Evolutionary conservation across 1,139 yeast species (phyloP), one percentile per base, ranked within the genome.

Genomic region (Hyphopichia burtonii): DNA sequence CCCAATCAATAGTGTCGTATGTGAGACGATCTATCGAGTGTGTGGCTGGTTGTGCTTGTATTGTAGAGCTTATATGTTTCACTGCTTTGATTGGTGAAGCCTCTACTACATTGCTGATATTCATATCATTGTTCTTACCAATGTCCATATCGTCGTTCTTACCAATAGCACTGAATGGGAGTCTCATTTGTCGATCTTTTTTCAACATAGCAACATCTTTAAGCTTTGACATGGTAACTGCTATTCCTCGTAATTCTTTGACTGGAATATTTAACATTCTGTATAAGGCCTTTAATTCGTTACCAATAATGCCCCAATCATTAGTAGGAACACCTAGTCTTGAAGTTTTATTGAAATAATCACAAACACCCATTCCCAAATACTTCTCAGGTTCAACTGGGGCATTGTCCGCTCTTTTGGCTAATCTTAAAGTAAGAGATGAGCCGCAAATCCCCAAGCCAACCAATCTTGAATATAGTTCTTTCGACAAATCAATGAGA

Each of bases 281-380:
- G 47, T 78, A 77, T 20, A 86, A 56, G 7, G 79, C 70, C 49
- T 81, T 79, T 11, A 83, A 61, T 53, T 84, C 89, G 3, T 82
- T 71, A 0, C 83, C 78, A 2, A 91, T 62, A 6, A 78, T 60
- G 0, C 87, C 87, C 53, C 71, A 55, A 40, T 83, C 87, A 52
- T 79, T 73, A 0, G 95, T 83, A 1, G 84, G 72, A 0, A 77
- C 61, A 0, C 90, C 90, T n/a, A 89, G 56, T 36, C 71, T 68
- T 2, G 85, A 68, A 2, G 84, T 69, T 51, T 81, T 83, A 40
- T 82, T 80, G 17, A 75, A 63, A 34, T 82, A 71, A 39, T 83
- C 88, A 59, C 96, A 89, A 15, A 59, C 55, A 0, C 99, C 98
- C 80, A 86, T 80, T 0, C 99, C 99, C 54, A 93, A 52, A 59